Conservation (phyloP, 2,329 filamentous ascomycete species). For the Fusarium devonianum region DNA sequence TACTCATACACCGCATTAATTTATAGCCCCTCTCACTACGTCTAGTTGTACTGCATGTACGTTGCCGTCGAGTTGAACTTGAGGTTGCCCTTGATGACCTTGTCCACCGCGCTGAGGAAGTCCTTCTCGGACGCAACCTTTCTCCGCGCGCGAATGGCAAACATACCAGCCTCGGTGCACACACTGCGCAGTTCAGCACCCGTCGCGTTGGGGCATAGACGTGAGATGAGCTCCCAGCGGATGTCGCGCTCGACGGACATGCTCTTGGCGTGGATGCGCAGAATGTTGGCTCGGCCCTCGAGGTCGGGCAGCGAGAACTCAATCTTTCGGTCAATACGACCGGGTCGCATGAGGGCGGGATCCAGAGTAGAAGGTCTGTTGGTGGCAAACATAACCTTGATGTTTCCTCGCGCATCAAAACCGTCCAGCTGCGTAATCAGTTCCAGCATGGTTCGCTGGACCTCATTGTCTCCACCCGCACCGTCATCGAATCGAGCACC, state of each 20-base stretch:
- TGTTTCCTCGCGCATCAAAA: constrained; percentile 95
- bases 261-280: constrained; percentile 98
- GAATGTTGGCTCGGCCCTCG: constrained; percentile 95
- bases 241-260: constrained; percentile 99
- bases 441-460: constrained; percentile 97
- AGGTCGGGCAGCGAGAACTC: constrained; percentile 98
- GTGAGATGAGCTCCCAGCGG: constrained; percentile 97
- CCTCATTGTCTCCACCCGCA: constrained; percentile 95
- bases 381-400: constrained; percentile 99
- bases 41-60: constrained; percentile 99
- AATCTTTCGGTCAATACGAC: constrained; percentile 98
- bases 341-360: constrained; percentile 95
- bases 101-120: constrained; percentile 96
- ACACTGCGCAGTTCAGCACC: constrained; percentile 96
- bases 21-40: constrained; percentile 33
- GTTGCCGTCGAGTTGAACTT: constrained; percentile 99
- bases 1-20: constrained; percentile 48
- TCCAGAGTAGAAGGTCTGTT: constrained; percentile 95
- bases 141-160: constrained; percentile 89
- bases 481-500: constrained; percentile 97
- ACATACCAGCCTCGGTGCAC: constrained; percentile 98
- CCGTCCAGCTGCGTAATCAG: constrained; percentile 96
- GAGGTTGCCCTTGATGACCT: constrained; percentile 98
- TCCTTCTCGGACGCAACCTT: constrained; percentile 99
- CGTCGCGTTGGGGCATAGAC: constrained; percentile 95